A percentile compares a stretch with the other conserved stretches of the same genome.
Conservation (phyloP, 1,139 yeast genomes). For the Geotrichum aggregatum region DNA sequence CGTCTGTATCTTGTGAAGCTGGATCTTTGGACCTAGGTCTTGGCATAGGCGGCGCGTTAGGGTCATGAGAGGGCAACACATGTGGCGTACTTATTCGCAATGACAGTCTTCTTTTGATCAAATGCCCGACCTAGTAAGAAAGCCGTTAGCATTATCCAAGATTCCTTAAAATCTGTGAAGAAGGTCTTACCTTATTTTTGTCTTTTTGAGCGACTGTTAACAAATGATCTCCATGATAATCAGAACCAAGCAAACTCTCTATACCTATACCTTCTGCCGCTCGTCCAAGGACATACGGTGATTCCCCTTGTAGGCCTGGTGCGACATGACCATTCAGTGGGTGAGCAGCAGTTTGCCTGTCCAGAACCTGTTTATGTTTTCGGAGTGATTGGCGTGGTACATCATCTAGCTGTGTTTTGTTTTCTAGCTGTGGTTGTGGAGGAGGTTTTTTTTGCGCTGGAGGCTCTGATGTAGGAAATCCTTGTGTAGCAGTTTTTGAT, state of each 20-base stretch:
- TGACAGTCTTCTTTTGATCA: conserved; percentile 10
- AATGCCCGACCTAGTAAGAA: conserved; percentile 8
- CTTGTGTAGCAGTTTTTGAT: no score
- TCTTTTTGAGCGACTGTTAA: conserved; percentile 11
- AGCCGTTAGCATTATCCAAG: neutral
- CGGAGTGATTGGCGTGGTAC: conserved; percentile 30
- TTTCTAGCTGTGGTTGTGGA: no score
- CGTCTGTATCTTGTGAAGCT: neutral
- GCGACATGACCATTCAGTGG: no score
- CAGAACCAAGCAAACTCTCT: conserved; percentile 23
- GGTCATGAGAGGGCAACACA: neutral
- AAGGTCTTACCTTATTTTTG: conserved; percentile 10
- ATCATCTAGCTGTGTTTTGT: conserved; percentile 6
- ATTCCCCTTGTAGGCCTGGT: no score
- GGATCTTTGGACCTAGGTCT: neutral
- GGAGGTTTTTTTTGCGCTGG: no score
- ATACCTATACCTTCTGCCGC: conserved; percentile 8
- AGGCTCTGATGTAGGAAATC: no score
- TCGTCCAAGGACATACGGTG: no score
- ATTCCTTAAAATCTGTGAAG: no score
- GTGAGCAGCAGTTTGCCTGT: no score
- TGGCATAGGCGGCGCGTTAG: conserved; percentile 11
- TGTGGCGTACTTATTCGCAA: neutral
- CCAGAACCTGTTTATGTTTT: conserved; percentile 33
- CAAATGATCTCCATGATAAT: no score